A percentile compares a stretch with the other conserved stretches of the same genome.
Conservation (phyloP, 2,329 filamentous ascomycete genomes). For the Colletotrichum cereale region DNA sequence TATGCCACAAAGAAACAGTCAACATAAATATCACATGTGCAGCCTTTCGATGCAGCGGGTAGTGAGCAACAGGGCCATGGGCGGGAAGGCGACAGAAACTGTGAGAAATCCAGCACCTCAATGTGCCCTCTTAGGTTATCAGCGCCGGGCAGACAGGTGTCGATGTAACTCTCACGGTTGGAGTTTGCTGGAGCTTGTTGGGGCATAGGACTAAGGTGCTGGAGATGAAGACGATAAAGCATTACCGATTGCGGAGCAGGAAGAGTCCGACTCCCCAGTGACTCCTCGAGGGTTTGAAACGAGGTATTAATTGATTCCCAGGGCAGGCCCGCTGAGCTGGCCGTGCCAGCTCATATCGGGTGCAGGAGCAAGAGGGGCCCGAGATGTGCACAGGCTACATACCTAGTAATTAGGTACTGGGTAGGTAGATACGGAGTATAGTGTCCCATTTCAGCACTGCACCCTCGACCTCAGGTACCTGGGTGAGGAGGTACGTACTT, state of each 20-base stretch:
- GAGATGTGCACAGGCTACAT: background rate
- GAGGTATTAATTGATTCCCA: slow-evolving; percentile 25
- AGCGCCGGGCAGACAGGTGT: background rate
- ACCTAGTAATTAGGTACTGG: background rate
- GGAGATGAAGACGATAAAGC: slow-evolving; percentile 32
- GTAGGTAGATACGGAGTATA: too few species aligned
- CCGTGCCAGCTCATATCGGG: slow-evolving; percentile 12
- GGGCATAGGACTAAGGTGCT: background rate
- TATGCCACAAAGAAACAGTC: background rate
- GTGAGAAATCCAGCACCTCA: background rate
- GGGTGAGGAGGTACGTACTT: too few species aligned
- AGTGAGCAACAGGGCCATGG: background rate
- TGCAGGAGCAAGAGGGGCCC: background rate
- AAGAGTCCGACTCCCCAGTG: slow-evolving; percentile 7
- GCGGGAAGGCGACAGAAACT: background rate
- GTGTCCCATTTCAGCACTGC: too few species aligned
- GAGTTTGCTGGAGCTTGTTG: background rate
- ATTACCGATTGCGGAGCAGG: slow-evolving; percentile 29
- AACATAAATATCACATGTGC: background rate
- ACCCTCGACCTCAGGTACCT: too few species aligned
- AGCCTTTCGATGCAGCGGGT: background rate
- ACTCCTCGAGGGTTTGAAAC: slow-evolving; percentile 32
- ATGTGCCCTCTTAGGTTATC: slow-evolving; percentile 5
- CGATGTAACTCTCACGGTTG: slow-evolving; percentile 11
- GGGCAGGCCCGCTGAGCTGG: slow-evolving; percentile 14